Base-by-base conservation (phyloP, 345 rosid species). In the Mangifera indica region DNA sequence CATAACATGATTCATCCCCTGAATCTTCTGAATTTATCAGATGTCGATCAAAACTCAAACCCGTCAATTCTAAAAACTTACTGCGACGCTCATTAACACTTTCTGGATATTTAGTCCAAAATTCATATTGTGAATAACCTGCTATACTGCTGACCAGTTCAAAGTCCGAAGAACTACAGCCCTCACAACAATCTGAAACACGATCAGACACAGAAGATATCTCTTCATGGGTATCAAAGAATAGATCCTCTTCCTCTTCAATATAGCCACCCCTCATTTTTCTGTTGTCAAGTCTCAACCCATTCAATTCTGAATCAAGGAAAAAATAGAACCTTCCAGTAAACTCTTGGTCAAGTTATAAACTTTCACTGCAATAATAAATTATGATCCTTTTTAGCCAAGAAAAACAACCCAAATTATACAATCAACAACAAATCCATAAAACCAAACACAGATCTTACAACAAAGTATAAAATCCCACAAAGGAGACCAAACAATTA, bases 161-260 rank as follows among this genome's bases (percentile, higher is more conserved):
- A 63, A 63, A 69, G 42, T 7, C 42, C 32, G 70, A 44, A n/a
- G 77, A 70, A 75, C 77, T 69, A 75, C 74, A 77, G 2, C 75
- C 75, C 44, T 85, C 88, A 63, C 70, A 76, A 66, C 56, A 70
- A 75, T 75, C 83, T 10, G 83, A 79, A 76, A 71, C 81, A 70
- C 77, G 74, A 77, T 85, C 91, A 26, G 88, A 88, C 60, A 75
- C 80, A 44, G 86, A 81, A 60, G 83, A 78, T 24, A 79, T 79
- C 79, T 87, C 91, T 80, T 88, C 93, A 2, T 79, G 80, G 60
- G 86, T 87, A 78, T 91, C 95, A 52, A 83, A 82, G 75, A 86
- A 89, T 26, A 62, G 73, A 13, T 81, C 88, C 7, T 81, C 88
- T 25, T 79, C 87, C 72, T 79, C 85, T 59, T 69, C 85, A 10